Conservation (phyloP, 495 filamentous ascomycete species). For the Penicillium malachiteum region DNA sequence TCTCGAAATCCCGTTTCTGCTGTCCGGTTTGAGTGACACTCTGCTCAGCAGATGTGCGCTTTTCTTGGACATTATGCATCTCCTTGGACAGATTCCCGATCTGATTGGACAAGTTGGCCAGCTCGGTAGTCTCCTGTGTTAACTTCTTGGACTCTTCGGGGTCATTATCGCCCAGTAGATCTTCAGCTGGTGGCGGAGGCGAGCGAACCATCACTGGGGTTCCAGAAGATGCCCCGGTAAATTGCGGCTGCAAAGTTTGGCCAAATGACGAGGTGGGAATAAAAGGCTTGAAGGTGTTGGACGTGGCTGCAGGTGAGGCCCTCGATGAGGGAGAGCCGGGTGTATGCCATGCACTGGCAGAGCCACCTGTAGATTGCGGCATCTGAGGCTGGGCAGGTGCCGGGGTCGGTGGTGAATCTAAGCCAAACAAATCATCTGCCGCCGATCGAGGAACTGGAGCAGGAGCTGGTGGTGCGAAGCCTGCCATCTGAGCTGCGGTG, state of each 20-base stretch:
- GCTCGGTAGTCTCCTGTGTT: slow-evolving; percentile 82
- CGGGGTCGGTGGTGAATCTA: slow-evolving; percentile 62
- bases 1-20: slow-evolving; percentile 91
- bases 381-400: slow-evolving; percentile 58
- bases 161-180: slow-evolving; percentile 92
- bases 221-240: slow-evolving; percentile 66
- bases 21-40: slow-evolving; percentile 72
- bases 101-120: slow-evolving; percentile 97
- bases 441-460: slow-evolving; percentile 61
- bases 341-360: slow-evolving; percentile 43
- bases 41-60: slow-evolving; percentile 72
- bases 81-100: slow-evolving; percentile 85
- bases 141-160: slow-evolving; percentile 85
- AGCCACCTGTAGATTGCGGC: slow-evolving; percentile 71
- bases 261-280: slow-evolving; percentile 89
- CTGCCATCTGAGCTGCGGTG: slow-evolving; percentile 40
- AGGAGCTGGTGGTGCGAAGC: slow-evolving; percentile 53
- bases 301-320: slow-evolving; percentile 36
- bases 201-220: slow-evolving; percentile 42
- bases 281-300: slow-evolving; percentile 80
- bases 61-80: slow-evolving; percentile 86
- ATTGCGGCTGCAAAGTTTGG: slow-evolving; percentile 72
- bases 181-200: slow-evolving; percentile 65
- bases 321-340: slow-evolving; percentile 40
- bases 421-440: slow-evolving; percentile 86